These are phyloP conservation scores for Globisporangium splendens DNA, from an alignment of 352 stramenopile genomes.

Conservation along the genomic window DNA sequence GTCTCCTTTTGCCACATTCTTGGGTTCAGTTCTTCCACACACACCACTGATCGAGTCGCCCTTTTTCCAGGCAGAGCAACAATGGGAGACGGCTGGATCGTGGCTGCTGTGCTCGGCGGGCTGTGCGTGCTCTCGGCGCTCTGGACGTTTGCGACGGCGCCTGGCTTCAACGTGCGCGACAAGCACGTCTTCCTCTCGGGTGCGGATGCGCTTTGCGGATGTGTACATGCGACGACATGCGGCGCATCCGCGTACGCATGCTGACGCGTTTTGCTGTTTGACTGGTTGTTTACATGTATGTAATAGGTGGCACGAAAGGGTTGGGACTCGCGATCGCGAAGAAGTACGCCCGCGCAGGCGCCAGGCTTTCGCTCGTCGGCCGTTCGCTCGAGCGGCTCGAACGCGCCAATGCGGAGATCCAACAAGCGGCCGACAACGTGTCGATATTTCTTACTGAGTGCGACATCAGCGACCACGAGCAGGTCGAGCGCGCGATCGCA, in stretches of 20 bases:
- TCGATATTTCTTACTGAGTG: constrained; percentile 32
- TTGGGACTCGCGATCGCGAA: constrained; percentile 61
- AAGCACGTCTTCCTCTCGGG: constrained; percentile 58
- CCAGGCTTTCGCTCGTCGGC: constrained; percentile 21
- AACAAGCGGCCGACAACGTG: constrained; percentile 9
- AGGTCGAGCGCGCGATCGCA: constrained; percentile 33
- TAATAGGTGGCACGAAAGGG: constrained; percentile 7
- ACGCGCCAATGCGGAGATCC: neutral
- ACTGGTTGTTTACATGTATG: neutral
- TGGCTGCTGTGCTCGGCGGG: constrained; percentile 31
- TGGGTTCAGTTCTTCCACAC: no score
- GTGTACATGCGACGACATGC: neutral
- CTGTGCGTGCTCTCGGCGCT: constrained; percentile 40
- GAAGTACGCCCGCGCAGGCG: constrained; percentile 44
- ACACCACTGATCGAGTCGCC: no score
- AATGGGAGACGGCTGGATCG: constrained; percentile 26
- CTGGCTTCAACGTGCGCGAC: constrained; percentile 38
- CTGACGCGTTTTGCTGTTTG: neutral
- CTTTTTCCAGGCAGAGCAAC: no score
- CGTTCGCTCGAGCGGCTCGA: constrained; percentile 7
- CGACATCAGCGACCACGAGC: constrained; percentile 30
- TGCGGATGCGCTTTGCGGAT: constrained; percentile 8
- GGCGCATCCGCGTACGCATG: neutral
- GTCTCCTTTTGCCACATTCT: no score
- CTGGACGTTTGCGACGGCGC: constrained; percentile 41